phyloP scores from a whole-genome alignment of 1,284 basidiomycete genomes.

The Papiliotrema flavescens region DNA sequence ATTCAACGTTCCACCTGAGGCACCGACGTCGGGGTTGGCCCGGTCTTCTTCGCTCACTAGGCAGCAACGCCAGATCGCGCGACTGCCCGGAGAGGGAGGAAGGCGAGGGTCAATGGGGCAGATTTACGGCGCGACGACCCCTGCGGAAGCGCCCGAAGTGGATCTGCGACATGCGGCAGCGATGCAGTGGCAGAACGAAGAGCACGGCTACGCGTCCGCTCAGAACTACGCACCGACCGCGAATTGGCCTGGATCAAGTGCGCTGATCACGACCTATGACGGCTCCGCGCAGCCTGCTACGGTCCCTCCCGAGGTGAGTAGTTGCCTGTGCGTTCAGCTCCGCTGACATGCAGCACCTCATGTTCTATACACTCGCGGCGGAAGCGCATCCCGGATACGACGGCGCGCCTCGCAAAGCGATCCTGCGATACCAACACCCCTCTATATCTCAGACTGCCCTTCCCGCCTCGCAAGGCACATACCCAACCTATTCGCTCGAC shows the following conservation, averaged over 20 bases:
- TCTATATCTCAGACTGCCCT: background rate
- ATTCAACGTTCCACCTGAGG: background rate
- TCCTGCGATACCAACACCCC: conserved; percentile 35
- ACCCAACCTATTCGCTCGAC: conserved; percentile 2
- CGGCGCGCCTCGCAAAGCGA: conserved; percentile 41
- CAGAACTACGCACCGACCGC: background rate
- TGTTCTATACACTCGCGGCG: conserved; percentile 42
- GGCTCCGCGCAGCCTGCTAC: conserved; percentile 9
- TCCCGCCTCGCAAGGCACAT: background rate
- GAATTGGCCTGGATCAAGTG: conserved; percentile 1
- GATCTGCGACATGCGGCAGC: conserved; percentile 25
- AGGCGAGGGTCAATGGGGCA: conserved; percentile 32
- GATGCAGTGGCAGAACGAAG: background rate
- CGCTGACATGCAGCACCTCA: conserved; percentile 26
- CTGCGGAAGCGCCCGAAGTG: background rate
- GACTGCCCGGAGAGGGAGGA: conserved; percentile 14
- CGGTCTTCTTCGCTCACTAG: conserved; percentile 33
- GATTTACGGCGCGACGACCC: conserved; percentile 7
- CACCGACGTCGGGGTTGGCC: conserved; percentile 7
- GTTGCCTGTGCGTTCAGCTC: background rate
- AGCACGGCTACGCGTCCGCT: background rate
- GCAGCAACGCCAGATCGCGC: conserved; percentile 26
- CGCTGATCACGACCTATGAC: conserved; percentile 24
- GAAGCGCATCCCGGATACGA: conserved; percentile 39
- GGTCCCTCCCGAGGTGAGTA: conserved; percentile 32